Base-by-base conservation (phyloP, 805 yeast species). In the Pichia exigua region DNA sequence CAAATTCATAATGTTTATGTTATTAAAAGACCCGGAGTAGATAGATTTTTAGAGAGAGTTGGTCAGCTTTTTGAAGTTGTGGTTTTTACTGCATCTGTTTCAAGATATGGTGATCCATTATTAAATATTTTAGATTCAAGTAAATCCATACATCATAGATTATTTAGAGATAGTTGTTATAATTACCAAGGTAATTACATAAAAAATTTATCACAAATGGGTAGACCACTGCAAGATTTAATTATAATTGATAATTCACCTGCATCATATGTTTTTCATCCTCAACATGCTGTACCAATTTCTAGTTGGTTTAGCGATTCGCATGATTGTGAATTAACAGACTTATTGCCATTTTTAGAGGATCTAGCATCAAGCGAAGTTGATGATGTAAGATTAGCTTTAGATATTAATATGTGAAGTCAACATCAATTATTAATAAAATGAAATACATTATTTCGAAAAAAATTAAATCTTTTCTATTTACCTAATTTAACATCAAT, bases 251-350 rank as follows among this genome's bases (percentile, higher is more conserved):
- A 94, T 72, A 94, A 94, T 69, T 91, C 98, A 2, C 98, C 99
- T 1, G 96, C 98, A 3, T 88, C 97, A n/a, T 94, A 94, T 69
- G 83, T 92, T 51, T 87, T 94, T 75, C 98, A 94, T 65, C 99
- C 99, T 21, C 95, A 89, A 67, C 97, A 94, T 71, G 95, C 98
- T 10, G 85, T 94, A 28, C 99, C 99, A 24, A 87, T 94, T 28
- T 87, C 96, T 58, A 84, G 94, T 66, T 94, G 99, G 99, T 94
- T 94, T 74, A 87, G 96, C 59, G 99, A 94, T 70, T 82, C 94
- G 28, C 99, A 94, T 67, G 99, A 94, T 68, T 91, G 91, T 66
- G 99, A 94, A 74, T 75, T 94, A 61, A 69, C 87, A 55, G 99
- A 94, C 69, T 80, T 94, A 68, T 72, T 94, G 50, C 99, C 98